Percentiles rank a stretch among this genome's conserved stretches.
phyloP scores from a whole-genome alignment of 75 land plant genomes.

The Adiantum capillusveneris region DNA sequence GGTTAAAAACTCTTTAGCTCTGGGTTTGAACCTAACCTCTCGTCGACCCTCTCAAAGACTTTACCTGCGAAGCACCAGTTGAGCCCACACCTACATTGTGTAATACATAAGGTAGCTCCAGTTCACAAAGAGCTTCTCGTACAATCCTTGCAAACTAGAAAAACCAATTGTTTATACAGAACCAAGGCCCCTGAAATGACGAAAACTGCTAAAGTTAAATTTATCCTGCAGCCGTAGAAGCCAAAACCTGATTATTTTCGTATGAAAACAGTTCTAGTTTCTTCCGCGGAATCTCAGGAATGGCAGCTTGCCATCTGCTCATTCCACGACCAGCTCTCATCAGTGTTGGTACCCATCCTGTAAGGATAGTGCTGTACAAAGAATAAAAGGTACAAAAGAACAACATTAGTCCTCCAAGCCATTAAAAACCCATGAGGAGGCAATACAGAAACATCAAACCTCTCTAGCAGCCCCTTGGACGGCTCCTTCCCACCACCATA shows the following conservation, averaged over 20 bases:
- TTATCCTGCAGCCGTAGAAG: no score
- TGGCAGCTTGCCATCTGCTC: constrained; percentile 63
- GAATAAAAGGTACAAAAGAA: not conserved
- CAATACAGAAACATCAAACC: constrained; percentile 24
- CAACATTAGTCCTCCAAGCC: not conserved
- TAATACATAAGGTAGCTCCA: constrained; percentile 84
- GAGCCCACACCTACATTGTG: constrained; percentile 79
- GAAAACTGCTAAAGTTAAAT: no score
- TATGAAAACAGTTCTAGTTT: constrained; percentile 76
- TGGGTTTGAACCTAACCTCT: no score
- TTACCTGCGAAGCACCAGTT: constrained; percentile 11
- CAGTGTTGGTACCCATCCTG: constrained; percentile 91
- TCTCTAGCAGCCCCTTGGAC: constrained; percentile 69
- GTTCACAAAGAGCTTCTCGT: constrained; percentile 85
- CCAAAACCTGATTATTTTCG: constrained; percentile 84
- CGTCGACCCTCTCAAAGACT: no score
- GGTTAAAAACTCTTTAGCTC: no score
- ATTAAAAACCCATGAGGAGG: not conserved
- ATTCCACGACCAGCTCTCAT: constrained; percentile 86
- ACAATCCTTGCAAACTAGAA: constrained; percentile 75
- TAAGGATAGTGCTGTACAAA: constrained; percentile 62
- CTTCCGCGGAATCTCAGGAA: constrained; percentile 38
- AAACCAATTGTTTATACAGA: constrained; percentile 1
- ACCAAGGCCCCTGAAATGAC: not conserved
- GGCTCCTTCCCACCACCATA: constrained; percentile 70